phyloP scores from a whole-genome alignment of 176 grass and related monocot species.

The Hyparrhenia diplandra region DNA sequence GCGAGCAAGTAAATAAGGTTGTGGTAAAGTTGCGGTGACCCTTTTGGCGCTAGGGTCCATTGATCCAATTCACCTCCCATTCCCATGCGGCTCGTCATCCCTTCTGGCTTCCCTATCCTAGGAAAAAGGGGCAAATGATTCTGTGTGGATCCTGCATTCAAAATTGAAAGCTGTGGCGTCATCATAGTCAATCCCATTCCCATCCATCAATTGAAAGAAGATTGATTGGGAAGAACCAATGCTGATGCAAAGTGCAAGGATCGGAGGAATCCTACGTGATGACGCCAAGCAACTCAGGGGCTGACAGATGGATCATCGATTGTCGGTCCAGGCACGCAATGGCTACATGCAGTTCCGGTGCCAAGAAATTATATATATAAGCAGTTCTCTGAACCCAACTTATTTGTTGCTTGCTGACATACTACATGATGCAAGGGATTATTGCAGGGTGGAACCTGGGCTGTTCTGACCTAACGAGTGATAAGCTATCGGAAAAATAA shows the following conservation, averaged over 20 bases:
- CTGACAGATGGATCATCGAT: not conserved
- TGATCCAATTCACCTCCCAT: not conserved
- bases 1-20: too few species aligned
- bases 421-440: too few species aligned
- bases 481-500: too few species aligned
- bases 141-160: not conserved
- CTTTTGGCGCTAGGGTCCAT: conserved; percentile 7
- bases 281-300: not conserved
- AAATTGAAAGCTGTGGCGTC: not conserved
- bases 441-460: too few species aligned
- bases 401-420: too few species aligned
- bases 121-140: too few species aligned
- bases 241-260: not conserved
- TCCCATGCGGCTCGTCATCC: not conserved
- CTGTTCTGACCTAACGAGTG: too few species aligned
- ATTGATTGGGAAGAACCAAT: conserved; percentile 43
- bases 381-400: too few species aligned
- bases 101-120: too few species aligned
- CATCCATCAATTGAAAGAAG: not conserved
- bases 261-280: not conserved
- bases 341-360: not conserved
- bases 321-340: not conserved
- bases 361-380: not conserved
- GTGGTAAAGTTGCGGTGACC: not conserved
- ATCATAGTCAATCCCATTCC: not conserved